Conservation (phyloP, 2,329 filamentous ascomycete species). For the Penicillium brasilianum region DNA sequence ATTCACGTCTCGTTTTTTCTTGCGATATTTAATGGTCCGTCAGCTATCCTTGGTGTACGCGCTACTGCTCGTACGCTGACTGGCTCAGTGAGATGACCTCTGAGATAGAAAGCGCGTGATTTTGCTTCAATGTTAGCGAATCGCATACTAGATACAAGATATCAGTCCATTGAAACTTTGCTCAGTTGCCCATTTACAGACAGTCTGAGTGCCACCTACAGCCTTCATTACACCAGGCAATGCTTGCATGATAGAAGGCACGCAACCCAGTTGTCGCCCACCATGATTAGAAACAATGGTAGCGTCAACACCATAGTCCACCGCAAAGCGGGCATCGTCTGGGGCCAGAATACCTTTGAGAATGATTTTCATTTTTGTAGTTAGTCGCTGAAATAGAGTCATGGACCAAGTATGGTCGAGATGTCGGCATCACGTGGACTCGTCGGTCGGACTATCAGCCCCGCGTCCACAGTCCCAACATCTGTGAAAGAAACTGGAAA, state of each 20-base stretch:
- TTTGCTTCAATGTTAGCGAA: neutral
- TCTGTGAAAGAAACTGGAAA: neutral
- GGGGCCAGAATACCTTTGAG: conserved; percentile 13
- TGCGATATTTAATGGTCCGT: too few species aligned
- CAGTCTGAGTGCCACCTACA: neutral
- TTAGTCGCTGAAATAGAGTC: too few species aligned
- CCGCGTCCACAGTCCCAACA: neutral
- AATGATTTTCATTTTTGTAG: conserved; percentile 15
- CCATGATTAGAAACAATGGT: conserved; percentile 20
- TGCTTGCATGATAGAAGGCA: conserved; percentile 15
- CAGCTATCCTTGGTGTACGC: too few species aligned
- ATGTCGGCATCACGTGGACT: neutral
- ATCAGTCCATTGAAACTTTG: neutral
- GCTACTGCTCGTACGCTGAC: neutral
- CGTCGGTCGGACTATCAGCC: neutral
- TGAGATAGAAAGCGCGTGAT: neutral
- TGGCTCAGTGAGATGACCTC: too few species aligned
- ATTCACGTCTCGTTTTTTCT: neutral
- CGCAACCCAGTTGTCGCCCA: conserved; percentile 16
- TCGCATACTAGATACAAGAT: neutral
- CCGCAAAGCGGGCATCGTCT: conserved; percentile 10
- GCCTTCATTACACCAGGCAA: conserved; percentile 3
- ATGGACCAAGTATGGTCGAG: neutral
- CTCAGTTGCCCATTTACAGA: neutral
- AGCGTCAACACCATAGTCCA: conserved; percentile 11